Percentiles rank a stretch among this genome's conserved stretches.
Evolutionary conservation across 495 filamentous ascomycete genomes (phyloP).

Genomic region (Penicillium dipodomyicola): DNA sequence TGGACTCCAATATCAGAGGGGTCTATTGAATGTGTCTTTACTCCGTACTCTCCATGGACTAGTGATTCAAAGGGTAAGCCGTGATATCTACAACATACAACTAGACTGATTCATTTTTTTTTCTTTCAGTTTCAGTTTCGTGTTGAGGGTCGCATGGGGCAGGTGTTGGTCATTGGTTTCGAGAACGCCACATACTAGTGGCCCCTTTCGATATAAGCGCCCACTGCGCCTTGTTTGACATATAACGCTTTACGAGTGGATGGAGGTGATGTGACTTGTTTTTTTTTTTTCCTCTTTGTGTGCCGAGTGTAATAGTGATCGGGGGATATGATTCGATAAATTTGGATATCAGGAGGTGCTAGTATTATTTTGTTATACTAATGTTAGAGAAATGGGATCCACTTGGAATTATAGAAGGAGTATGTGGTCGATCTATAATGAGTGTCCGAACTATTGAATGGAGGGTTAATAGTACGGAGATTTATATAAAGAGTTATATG

Average conservation of each 20-base stretch:
- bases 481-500: too few relatives aligned
- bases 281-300: neutral
- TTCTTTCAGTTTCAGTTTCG: neutral
- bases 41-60: neutral
- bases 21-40: neutral
- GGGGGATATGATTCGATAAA: conserved; percentile 7
- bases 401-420: neutral
- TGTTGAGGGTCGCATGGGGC: neutral
- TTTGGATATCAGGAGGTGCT: conserved; percentile 2
- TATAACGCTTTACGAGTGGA: conserved; percentile 18
- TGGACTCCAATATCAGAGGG: neutral
- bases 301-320: neutral
- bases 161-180: neutral
- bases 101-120: too few relatives aligned
- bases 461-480: neutral
- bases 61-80: neutral
- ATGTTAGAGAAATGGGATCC: conserved; percentile 3
- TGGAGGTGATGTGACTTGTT: conserved; percentile 10
- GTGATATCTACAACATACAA: too few relatives aligned
- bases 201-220: conserved; percentile 19
- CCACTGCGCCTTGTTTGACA: conserved; percentile 23
- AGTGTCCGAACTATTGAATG: conserved; percentile 12
- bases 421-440: neutral
- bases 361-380: neutral
- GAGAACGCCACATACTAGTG: neutral